Base-by-base conservation (phyloP, 2,329 filamentous ascomycete species). In the Fusarium anguioides region DNA sequence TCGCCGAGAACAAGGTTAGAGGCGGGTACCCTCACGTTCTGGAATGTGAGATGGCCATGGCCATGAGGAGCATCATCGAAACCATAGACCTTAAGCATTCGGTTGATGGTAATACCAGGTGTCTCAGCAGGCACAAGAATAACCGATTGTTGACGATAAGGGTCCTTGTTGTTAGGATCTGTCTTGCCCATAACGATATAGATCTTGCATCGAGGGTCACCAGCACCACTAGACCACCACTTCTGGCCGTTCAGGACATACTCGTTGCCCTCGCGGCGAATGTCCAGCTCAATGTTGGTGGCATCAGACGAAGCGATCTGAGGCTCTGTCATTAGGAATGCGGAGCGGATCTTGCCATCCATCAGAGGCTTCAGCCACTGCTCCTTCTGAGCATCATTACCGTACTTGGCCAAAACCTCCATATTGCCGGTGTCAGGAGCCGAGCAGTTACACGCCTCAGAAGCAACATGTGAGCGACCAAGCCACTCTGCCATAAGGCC, bases 11-110 rank as follows among this genome's bases (percentile, higher is more conserved):
- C 91, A 75, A 99, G 90, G 82, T 92, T 96, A 73, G 83, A 82
- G 29, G 84, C 88, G 9, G 95, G 95, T 1, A 99, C 92, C 60
- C 95, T 91, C 65, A 98, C 96, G 76, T 98, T 91, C 60, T 89
- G 85, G 81, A 99, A 98, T 33, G 84, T 87, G 76, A 99, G 89
- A 80, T 99, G 95, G 41, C 94, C 96, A 81, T 99, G 96, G 55
- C 96, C 96, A 79, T 99, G 96, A 4, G 96, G 96, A n/a, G 96
- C 96, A 74, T 99, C 96, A 78, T 98, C 96, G 81, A 94, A 98
- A 58, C 96, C 96, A 80, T 96, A 97, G 68, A 98, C 95, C 48
- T 86, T 91, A 54, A 99, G 84, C 93, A 97, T 97, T 71, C 96
- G 90, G 80, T 97, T 87, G 72, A 98, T 90, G n/a, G 89, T 97